Percentiles rank a stretch among this genome's conserved stretches.
phyloP scores from a whole-genome alignment of 2,329 filamentous ascomycete genomes.

The Colletotrichum echinochloae region DNA sequence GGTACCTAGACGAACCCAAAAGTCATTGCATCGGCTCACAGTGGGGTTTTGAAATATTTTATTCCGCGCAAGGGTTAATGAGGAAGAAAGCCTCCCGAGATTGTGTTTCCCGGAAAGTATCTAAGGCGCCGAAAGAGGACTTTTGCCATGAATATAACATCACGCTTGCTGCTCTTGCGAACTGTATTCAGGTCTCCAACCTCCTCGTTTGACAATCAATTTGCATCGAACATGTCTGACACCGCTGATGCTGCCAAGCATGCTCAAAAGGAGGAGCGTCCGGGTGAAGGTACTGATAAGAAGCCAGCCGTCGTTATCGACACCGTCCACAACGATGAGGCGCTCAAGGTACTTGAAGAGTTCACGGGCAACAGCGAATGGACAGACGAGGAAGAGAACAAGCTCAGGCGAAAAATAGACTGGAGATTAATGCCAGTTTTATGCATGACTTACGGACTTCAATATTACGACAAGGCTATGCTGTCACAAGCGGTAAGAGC shows the following conservation, averaged over 20 bases:
- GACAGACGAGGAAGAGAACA: constrained; percentile 40
- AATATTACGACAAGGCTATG: constrained; percentile 46
- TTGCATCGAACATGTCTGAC: not conserved
- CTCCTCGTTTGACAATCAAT: not conserved
- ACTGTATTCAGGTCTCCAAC: not conserved
- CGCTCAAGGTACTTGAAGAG: not conserved
- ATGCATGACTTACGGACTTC: constrained; percentile 48
- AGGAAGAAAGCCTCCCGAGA: too few relatives aligned
- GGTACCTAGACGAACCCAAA: too few relatives aligned
- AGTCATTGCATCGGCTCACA: too few relatives aligned
- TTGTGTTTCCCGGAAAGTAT: not conserved
- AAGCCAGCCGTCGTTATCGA: not conserved
- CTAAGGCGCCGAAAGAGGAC: not conserved
- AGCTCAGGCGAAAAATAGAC: constrained; percentile 56
- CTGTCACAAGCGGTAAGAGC: constrained; percentile 51
- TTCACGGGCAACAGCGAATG: not conserved
- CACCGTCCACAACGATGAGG: not conserved
- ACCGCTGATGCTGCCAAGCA: not conserved
- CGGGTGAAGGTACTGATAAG: not conserved
- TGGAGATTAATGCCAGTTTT: constrained; percentile 57
- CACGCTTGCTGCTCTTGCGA: too few relatives aligned
- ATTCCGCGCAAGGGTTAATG: not conserved
- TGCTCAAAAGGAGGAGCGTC: not conserved
- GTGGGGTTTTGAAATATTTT: too few relatives aligned
- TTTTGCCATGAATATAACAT: not conserved